These are phyloP conservation scores for Chrysanthemum makinoi DNA, from an alignment of 129 eudicot genomes.

Conservation along the genomic window DNA sequence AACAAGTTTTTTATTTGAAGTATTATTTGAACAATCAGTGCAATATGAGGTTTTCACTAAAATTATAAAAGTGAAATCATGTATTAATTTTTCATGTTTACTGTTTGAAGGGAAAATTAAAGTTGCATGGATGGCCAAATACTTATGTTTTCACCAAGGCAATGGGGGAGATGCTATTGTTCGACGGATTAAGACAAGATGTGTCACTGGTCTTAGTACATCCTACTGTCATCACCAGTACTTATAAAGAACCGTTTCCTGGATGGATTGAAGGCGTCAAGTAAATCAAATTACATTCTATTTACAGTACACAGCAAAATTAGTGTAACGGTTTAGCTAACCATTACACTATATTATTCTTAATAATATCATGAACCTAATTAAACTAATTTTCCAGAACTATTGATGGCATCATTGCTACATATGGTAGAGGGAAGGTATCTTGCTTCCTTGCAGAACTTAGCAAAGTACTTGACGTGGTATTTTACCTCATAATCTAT, in stretches of 20 bases:
- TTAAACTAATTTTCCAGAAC: slow-evolving; percentile 12
- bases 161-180: slow-evolving; percentile 56
- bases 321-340: too few relatives aligned
- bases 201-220: slow-evolving; percentile 46
- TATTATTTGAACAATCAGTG: too few relatives aligned
- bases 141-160: slow-evolving; percentile 52
- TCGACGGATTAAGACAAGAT: slow-evolving; percentile 26
- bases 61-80: background rate
- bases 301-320: background rate
- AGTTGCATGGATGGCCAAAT: slow-evolving; percentile 59
- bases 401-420: slow-evolving; percentile 13
- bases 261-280: slow-evolving; percentile 70
- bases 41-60: background rate
- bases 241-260: slow-evolving; percentile 53
- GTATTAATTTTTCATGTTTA: too few relatives aligned
- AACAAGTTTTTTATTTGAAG: background rate
- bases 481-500: slow-evolving; percentile 6
- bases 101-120: slow-evolving; percentile 22
- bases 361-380: too few relatives aligned
- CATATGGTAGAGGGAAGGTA: slow-evolving; percentile 27
- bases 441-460: slow-evolving; percentile 24
- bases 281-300: slow-evolving; percentile 20
- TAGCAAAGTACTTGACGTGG: slow-evolving; percentile 20
- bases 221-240: slow-evolving; percentile 47
- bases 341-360: too few relatives aligned